phyloP scores from a whole-genome alignment of 371 early-diverging fungal species.

The Mortierella sp. region DNA sequence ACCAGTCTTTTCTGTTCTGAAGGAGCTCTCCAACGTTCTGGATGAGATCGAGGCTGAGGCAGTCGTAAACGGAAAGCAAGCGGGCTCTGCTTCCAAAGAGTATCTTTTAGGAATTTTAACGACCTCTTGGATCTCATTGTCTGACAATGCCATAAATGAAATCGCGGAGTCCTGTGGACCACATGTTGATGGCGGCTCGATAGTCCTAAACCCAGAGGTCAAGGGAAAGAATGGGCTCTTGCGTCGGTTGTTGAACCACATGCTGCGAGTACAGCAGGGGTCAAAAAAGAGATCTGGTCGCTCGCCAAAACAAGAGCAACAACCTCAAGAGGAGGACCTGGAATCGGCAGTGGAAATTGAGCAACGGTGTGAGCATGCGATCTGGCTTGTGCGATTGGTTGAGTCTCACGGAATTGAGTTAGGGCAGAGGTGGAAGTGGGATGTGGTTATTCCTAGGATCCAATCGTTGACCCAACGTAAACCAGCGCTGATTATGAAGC shows the following conservation, averaged over 20 bases:
- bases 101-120: slow-evolving; percentile 30
- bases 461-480: slow-evolving; percentile 24
- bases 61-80: not conserved
- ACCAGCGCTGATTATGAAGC: slow-evolving; percentile 10
- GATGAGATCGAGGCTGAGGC: slow-evolving; percentile 14
- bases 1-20: slow-evolving; percentile 18
- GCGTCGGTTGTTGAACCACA: slow-evolving; percentile 42
- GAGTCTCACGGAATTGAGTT: slow-evolving; percentile 38
- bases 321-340: not conserved
- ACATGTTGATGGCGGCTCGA: not conserved
- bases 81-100: not conserved
- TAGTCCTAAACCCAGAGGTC: slow-evolving; percentile 13
- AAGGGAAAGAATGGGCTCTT: slow-evolving; percentile 49
- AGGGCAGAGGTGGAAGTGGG: slow-evolving; percentile 41
- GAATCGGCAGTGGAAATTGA: slow-evolving; percentile 16
- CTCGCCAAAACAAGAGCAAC: not conserved
- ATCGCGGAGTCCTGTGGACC: not conserved
- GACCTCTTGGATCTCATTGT: slow-evolving; percentile 27
- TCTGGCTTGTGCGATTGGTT: slow-evolving; percentile 36
- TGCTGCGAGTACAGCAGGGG: slow-evolving; percentile 12
- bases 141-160: not conserved
- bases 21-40: slow-evolving; percentile 23
- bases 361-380: slow-evolving; percentile 35
- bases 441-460: slow-evolving; percentile 27
- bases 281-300: slow-evolving; percentile 1